Evolutionary conservation across 192 early-diverging fungal species (phyloP), one percentile per base, ranked within the genome.

Genomic region (Lobulomyces angularis): DNA sequence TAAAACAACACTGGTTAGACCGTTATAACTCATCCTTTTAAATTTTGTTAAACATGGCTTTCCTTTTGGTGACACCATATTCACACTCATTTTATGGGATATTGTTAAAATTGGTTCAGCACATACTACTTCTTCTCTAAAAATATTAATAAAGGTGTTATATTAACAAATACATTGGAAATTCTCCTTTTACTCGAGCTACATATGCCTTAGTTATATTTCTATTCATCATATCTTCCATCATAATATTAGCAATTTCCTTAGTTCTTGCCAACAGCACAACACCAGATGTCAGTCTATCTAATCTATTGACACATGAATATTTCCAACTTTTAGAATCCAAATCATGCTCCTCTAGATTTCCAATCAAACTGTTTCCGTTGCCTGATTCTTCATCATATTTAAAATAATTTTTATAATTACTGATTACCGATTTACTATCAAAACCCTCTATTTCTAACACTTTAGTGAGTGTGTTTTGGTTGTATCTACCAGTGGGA

Each of bases 281-380:
- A 5, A 97, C 46, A 5, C 94, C 94, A 1, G 90, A 94, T 0
- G 94, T 97, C 30, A 94, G 65, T 12, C 91, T 68, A 64, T 97
- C 94, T 41, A 97, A 61, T 27, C 94, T 64, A 59, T 97, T 95
- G 24, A 82, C 64, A 16, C 88, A 79, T 82, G 48, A n/a, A 2
- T 27, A 24, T 24, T 32, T 43, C n/a, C n/a, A n/a, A n/a, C n/a
- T n/a, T n/a, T n/a, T n/a, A n/a, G n/a, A n/a, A n/a, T n/a, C n/a
- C n/a, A n/a, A n/a, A n/a, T n/a, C n/a, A n/a, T n/a, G n/a, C n/a
- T n/a, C n/a, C n/a, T n/a, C n/a, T n/a, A n/a, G n/a, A n/a, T n/a
- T n/a, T n/a, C n/a, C n/a, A n/a, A n/a, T n/a, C n/a, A n/a, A n/a
- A n/a, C n/a, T n/a, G n/a, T n/a, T n/a, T n/a, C n/a, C n/a, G n/a